phyloP scores from a whole-genome alignment of 768 basidiomycete genomes.

The Rhodotorula kratochvilovae region DNA sequence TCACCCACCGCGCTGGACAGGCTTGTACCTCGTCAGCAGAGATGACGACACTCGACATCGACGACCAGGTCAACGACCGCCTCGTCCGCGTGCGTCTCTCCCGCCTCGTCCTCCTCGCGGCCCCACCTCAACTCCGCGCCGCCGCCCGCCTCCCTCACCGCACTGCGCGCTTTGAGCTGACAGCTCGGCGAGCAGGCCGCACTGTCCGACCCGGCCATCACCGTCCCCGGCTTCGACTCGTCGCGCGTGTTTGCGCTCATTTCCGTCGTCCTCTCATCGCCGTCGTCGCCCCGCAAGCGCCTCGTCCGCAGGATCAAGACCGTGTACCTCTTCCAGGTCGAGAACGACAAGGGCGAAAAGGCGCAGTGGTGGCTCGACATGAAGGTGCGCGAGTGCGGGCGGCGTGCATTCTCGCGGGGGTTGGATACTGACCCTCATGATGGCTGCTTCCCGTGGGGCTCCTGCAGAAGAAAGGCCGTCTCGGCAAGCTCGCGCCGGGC shows the following conservation, averaged over 20 bases:
- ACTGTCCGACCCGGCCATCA: conserved; percentile 13
- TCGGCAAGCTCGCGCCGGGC: neutral
- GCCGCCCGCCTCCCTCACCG: neutral
- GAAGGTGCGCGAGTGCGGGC: conserved; percentile 8
- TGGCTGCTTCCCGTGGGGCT: conserved; percentile 6
- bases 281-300: conserved; percentile 11
- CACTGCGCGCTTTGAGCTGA: neutral
- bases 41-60: neutral
- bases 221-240: conserved; percentile 8
- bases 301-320: conserved; percentile 21
- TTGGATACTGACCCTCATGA: neutral
- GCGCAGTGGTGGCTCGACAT: conserved; percentile 30
- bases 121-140: neutral
- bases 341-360: neutral
- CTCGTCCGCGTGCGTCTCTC: conserved; percentile 13
- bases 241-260: conserved; percentile 31
- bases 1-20: neutral
- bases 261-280: conserved; percentile 18
- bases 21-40: no score
- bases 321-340: conserved; percentile 25
- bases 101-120: no score
- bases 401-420: neutral
- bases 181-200: neutral
- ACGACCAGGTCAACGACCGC: conserved; percentile 10
- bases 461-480: conserved; percentile 18